Percentiles rank a stretch among this genome's conserved stretches.
Conservation (phyloP, 2,329 filamentous ascomycete species). For the Akanthomyces uredinophilus region DNA sequence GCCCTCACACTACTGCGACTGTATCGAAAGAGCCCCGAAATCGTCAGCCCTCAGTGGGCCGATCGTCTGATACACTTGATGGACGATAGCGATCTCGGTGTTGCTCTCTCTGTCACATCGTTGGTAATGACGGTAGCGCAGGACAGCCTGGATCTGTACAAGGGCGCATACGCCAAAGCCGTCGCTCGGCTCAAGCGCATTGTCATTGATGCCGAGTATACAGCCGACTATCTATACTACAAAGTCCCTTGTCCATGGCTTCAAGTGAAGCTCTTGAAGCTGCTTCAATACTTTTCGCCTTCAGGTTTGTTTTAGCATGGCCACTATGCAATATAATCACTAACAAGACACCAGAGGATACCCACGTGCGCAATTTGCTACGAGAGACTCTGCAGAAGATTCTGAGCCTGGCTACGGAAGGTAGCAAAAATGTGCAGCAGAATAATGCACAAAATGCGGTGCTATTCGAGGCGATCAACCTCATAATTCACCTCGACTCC, state of each 20-base stretch:
- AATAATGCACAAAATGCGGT: conserved; percentile 99
- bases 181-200: conserved; percentile 85
- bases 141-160: conserved; percentile 91
- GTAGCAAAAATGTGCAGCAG: conserved; percentile 97
- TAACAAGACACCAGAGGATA: conserved; percentile 62
- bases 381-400: conserved; percentile 88
- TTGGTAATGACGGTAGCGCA: conserved; percentile 91
- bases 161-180: conserved; percentile 89
- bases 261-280: conserved; percentile 84
- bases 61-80: conserved; percentile 98
- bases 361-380: conserved; percentile 84
- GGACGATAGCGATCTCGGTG: conserved; percentile 92
- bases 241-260: conserved; percentile 99
- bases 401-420: conserved; percentile 83
- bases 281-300: conserved; percentile 94
- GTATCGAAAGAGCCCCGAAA: conserved; percentile 89
- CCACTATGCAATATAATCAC: conserved; percentile 10
- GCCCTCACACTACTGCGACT: conserved; percentile 86
- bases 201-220: conserved; percentile 83
- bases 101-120: conserved; percentile 91
- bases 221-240: conserved; percentile 93
- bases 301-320: conserved; percentile 59
- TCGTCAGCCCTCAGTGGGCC: conserved; percentile 94
- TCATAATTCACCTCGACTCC: conserved; percentile 95
- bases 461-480: conserved; percentile 95